Evolutionary conservation across 169 alveolate genomes (phyloP), one percentile per base, ranked within the genome.

Genomic region (Babesia bigemina): DNA sequence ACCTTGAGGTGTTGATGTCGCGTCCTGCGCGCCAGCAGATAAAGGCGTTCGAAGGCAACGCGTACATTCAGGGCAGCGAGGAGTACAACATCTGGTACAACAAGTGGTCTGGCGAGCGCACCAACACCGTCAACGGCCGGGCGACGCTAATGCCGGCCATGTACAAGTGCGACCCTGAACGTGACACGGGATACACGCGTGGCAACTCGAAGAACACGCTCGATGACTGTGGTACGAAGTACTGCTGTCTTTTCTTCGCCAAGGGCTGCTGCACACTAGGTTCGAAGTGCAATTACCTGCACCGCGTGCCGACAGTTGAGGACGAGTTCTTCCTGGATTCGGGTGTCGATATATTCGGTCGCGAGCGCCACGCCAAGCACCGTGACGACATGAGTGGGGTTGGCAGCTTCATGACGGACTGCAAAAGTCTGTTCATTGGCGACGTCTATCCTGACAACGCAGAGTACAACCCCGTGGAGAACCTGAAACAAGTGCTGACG

Each of bases 61-160:
- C 84, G n/a, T 66, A 88, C 59, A 60, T 83, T n/a, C 84, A 85
- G 70, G 99, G 99, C 0, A 97, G 94, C 81, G 97, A 97, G 61
- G 99, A 96, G 75, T 97, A 97, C 86, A 98, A 97, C 85, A 97
- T 97, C n/a, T 98, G 99, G 99, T 97, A 97, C 86, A 99, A 97
- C 63, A 97, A 96, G 86, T 96, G 97, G 86, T 90, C 95, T 36
- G 95, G 95, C 2, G 99, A 97, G 79, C 75, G 92, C 28, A 59
- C 81, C 14, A 79, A 79, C 45, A 65, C 65, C 33, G 91, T 89
- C 48, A 94, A 92, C 69, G 87, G 89, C 58, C 86, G 98, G 53
- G 88, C 92, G 28, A 90, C 91, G 73, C 91, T 92, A 36, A 90
- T 75, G 70, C 94, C 98, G 4, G 95, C 98, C 50, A 79, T 92